Conservation (phyloP, 176 grass and related monocot genomes). For the bread wheat (Triticum aestivum) region DNA sequence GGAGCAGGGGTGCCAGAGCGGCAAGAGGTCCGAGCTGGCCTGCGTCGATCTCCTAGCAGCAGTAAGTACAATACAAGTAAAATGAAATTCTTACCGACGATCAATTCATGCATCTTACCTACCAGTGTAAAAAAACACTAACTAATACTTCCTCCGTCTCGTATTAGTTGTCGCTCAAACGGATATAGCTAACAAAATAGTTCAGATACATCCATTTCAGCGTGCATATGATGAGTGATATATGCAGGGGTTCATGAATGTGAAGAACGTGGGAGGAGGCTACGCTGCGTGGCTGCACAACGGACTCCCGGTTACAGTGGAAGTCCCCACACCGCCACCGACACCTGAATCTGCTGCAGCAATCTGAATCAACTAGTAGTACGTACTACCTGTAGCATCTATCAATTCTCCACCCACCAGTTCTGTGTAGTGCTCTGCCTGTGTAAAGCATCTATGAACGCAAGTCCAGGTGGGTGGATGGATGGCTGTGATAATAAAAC, state of each 20-base stretch:
- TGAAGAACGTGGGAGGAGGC: conserved; percentile 44
- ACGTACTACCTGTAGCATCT: neutral
- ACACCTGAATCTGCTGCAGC: neutral
- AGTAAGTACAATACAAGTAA: neutral
- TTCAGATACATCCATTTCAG: too few species aligned
- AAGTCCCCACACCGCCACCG: neutral
- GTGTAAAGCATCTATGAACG: too few species aligned
- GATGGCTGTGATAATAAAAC: too few species aligned
- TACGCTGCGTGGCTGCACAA: conserved; percentile 24
- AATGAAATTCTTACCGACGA: neutral
- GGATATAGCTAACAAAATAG: too few species aligned
- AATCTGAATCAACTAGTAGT: neutral
- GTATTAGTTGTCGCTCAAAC: too few species aligned
- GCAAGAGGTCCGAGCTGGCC: conserved; percentile 65
- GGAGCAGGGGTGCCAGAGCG: conserved; percentile 59
- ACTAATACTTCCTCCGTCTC: too few species aligned
- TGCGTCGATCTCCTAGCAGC: conserved; percentile 50
- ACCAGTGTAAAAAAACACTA: too few species aligned
- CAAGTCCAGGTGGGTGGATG: too few species aligned
- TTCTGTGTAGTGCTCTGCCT: too few species aligned
- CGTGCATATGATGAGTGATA: neutral
- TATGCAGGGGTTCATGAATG: conserved; percentile 37
- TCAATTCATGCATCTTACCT: too few species aligned
- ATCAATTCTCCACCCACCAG: neutral
- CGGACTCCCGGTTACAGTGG: neutral